Percentiles rank a stretch among this genome's conserved stretches.
Conservation (phyloP, 345 rosid species). For the Bretschneidera sinensis region DNA sequence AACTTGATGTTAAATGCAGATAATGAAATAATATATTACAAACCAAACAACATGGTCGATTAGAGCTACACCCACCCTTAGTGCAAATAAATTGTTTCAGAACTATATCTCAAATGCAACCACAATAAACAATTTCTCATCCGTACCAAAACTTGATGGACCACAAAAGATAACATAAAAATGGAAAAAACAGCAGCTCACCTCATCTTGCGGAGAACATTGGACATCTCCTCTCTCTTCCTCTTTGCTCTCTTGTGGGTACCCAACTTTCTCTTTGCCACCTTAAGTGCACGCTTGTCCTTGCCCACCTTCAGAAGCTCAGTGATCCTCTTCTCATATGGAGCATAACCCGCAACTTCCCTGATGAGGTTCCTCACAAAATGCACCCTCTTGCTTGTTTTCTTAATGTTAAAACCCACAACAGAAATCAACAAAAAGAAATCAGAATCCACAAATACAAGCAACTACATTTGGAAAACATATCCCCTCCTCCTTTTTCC, state of each 20-base stretch:
- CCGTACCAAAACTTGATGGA: neutral
- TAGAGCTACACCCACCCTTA: no score
- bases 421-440: no score
- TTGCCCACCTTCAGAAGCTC: conserved; percentile 36
- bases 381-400: conserved; percentile 29
- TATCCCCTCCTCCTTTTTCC: no score
- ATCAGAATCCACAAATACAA: no score
- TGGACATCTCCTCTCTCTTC: conserved; percentile 38
- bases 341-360: conserved; percentile 33
- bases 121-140: neutral
- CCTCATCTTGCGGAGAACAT: conserved; percentile 36
- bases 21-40: no score
- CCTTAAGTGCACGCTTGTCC: conserved; percentile 35
- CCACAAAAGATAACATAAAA: neutral
- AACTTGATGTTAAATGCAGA: no score
- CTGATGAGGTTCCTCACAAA: conserved; percentile 23
- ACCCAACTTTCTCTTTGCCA: conserved; percentile 36
- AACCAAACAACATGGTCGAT: no score
- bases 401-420: conserved; percentile 13
- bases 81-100: no score
- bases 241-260: conserved; percentile 39
- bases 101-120: neutral
- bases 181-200: neutral
- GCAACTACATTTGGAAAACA: no score
- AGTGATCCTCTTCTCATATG: conserved; percentile 34